Evolutionary conservation across 345 rosid genomes (phyloP).

Genomic region (Gossypium thurberi): DNA sequence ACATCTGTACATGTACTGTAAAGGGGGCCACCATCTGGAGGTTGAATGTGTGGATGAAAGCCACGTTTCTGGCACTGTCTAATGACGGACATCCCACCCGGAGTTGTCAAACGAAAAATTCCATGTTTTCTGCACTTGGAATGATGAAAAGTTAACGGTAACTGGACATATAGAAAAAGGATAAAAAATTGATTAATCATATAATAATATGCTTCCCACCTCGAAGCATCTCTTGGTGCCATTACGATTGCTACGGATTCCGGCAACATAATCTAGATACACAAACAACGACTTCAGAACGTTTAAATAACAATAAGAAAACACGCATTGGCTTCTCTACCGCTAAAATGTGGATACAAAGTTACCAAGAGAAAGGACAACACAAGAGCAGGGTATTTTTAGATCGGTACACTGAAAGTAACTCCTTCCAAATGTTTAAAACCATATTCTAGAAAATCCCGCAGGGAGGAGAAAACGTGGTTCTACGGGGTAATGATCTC

Average conservation of each 20-base stretch:
- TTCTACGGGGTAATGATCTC: not conserved
- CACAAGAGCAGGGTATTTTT: not conserved
- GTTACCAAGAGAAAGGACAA: not conserved
- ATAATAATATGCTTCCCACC: constrained; percentile 28
- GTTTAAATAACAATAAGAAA: not conserved
- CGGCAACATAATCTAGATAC: constrained; percentile 78
- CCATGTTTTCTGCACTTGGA: constrained; percentile 55
- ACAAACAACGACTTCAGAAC: constrained; percentile 7
- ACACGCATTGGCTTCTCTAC: not conserved
- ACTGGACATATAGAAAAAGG: not conserved
- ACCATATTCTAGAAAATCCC: not conserved
- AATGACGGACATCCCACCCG: constrained; percentile 91
- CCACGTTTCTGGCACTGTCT: constrained; percentile 86
- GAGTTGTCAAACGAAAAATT: constrained; percentile 81
- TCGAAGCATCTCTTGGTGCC: constrained; percentile 81
- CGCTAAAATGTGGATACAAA: not conserved
- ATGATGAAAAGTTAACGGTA: not conserved
- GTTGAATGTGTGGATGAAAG: constrained; percentile 73
- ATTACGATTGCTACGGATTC: constrained; percentile 97
- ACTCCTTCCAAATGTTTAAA: not conserved
- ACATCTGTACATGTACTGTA: constrained; percentile 80
- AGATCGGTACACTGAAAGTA: not conserved
- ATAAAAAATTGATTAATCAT: not conserved
- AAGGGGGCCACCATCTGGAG: constrained; percentile 83
- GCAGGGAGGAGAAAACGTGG: too few species aligned